phyloP scores from a whole-genome alignment of 1,139 yeast species.

The Suhomyces ambrosiae region DNA sequence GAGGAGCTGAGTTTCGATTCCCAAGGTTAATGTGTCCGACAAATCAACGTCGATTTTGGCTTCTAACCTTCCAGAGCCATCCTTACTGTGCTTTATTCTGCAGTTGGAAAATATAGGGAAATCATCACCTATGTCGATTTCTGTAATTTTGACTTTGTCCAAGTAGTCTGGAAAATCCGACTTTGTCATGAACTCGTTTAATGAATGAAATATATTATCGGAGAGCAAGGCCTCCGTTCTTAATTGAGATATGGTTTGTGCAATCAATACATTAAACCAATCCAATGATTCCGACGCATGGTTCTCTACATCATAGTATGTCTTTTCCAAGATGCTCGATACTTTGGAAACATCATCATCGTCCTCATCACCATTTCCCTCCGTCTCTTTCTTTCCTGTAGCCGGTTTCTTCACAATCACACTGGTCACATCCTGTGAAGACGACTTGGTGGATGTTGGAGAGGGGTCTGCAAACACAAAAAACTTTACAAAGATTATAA shows the following conservation, averaged over 20 bases:
- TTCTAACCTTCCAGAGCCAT: constrained; percentile 61
- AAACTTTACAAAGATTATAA: constrained; percentile 76
- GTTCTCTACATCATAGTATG: constrained; percentile 85
- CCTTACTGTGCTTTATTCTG: constrained; percentile 64
- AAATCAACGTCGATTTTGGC: constrained; percentile 94
- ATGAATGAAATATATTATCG: constrained; percentile 79
- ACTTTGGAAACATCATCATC: constrained; percentile 22
- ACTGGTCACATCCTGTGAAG: constrained; percentile 37
- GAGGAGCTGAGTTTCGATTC: constrained; percentile 79
- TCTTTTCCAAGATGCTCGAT: constrained; percentile 73
- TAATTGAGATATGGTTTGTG: constrained; percentile 85
- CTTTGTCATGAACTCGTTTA: constrained; percentile 55
- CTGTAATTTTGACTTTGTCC: constrained; percentile 77
- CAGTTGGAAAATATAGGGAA: constrained; percentile 95
- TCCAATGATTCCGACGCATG: constrained; percentile 91
- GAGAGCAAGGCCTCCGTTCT: constrained; percentile 82
- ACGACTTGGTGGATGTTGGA: constrained; percentile 33
- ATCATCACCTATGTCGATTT: constrained; percentile 91
- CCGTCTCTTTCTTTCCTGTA: constrained; percentile 14
- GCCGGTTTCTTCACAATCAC: constrained; percentile 41
- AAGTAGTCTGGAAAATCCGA: constrained; percentile 75
- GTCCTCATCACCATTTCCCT: constrained; percentile 29
- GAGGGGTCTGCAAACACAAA: constrained; percentile 83
- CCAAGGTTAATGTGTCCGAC: constrained; percentile 86
- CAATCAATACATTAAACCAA: constrained; percentile 94